Base-by-base conservation (phyloP, 225 moss, liverwort and hornwort species). In the Asterella californica region DNA sequence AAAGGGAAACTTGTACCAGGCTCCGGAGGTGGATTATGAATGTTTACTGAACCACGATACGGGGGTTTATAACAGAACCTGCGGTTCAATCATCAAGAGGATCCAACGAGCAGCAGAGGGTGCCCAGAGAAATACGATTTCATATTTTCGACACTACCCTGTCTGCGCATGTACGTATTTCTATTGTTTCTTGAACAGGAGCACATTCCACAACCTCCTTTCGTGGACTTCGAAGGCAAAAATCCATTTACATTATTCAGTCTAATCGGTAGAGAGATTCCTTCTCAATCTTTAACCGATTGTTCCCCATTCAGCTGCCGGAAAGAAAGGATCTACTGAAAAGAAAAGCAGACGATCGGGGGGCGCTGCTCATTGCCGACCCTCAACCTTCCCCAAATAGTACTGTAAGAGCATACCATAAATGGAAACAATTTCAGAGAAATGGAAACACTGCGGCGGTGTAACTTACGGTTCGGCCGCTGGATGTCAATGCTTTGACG, bases 401-500 rank as follows among this genome's bases (percentile, higher is more conserved):
- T 61, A 1, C 2, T 61, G 8, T 9, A 3, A 42, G 15, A 18
- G 27, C 9, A 29, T 32, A 15, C 50, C 19, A 29, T 21, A 10
- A 15, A 17, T 8, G 12, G 0, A 30, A 15, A 11, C 42, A 34
- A 46, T 71, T 22, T 24, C 19, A 17, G 71, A 38, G 0, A 30
- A 38, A 38, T 38, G 61, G 62, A 65, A 30, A 48, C 11, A 5
- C 19, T 68, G 33, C 42, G 42, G 42, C 42, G 4, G 12, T 8
- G 5, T 22, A 32, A 52, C 90, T 84, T 85, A 97, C 96, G n/a
- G 97, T 99, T 79, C 97, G 93, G 65, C 97, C 97, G 82, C 97
- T 99, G 86, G 95, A 89, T 64, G 91, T 91, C 49, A 99, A 86
- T 67, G 97, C 97, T 37, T 99, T 99, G 84, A 99, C 91, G 76